Base-by-base conservation (phyloP, 306 rosid species). In the Prunus davidiana region DNA sequence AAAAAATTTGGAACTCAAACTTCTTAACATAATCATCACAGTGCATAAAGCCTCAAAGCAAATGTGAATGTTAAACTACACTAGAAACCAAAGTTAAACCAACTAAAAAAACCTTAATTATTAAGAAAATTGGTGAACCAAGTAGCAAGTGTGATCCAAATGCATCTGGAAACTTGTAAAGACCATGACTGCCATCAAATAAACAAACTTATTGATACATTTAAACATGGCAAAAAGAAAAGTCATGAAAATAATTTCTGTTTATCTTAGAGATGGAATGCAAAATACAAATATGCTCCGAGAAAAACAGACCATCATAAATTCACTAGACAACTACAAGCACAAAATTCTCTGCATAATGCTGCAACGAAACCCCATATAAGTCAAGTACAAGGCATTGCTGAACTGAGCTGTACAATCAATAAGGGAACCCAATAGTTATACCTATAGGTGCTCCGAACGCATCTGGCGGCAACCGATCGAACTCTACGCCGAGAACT, bases 381-480 rank as follows among this genome's bases (percentile, higher is more conserved):
- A 5, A n/a, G 51, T 50, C 15, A 0, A 15, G 25, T 49, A 28
- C 9, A 19, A 65, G 46, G 34, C 56, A 47, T 57, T 66, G 24
- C 22, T 22, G 24, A 41, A 50, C 49, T 57, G 45, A 60, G 20
- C 20, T 25, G 50, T 73, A 64, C 30, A 64, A 49, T 60, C 54
- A 61, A 69, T 27, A 24, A 43, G 64, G 32, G 50, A 65, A 19
- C 55, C 66, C 62, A 72, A 13, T 10, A 72, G 77, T 64, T 71
- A 78, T 85, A 92, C 99, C 97, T 83, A 96, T 50, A 30, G 96
- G 97, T 74, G 97, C 96, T 51, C 99, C 98, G 4, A 96, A 96
- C 11, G 99, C 99, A 89, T 93, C 99, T 0, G 99, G 99, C 3
- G 99, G 98, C 85, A 96, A 81, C 6, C 88, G 82, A 86, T 96